A percentile compares a stretch with the other conserved stretches of the same genome.
These are phyloP conservation scores for Penicillium roqueforti DNA, from an alignment of 495 filamentous ascomycete species.

Conservation along the genomic window DNA sequence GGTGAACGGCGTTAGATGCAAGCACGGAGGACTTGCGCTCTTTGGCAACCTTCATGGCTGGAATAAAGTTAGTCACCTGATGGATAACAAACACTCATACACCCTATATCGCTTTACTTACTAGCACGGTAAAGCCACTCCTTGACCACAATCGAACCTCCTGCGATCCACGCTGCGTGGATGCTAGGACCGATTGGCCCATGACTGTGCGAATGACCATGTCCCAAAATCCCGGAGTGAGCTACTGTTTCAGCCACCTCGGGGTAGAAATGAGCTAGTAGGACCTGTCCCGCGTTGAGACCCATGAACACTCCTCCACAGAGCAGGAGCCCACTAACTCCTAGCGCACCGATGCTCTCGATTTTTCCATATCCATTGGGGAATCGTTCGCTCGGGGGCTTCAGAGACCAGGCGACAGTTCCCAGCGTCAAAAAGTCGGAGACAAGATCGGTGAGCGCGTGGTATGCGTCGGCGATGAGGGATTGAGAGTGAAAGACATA, in stretches of 20 bases:
- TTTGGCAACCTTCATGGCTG: constrained; percentile 94
- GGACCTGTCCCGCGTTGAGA: constrained; percentile 64
- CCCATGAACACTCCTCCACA: constrained; percentile 89
- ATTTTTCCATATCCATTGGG: constrained; percentile 93
- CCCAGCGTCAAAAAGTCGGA: constrained; percentile 90
- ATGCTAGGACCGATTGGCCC: constrained; percentile 68
- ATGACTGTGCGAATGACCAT: constrained; percentile 60
- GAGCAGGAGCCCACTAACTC: constrained; percentile 84
- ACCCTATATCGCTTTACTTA: constrained; percentile 48
- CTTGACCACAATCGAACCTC: constrained; percentile 82
- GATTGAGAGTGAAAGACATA: constrained; percentile 92
- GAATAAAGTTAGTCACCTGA: constrained; percentile 15
- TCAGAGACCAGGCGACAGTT: constrained; percentile 87
- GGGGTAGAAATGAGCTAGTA: constrained; percentile 77
- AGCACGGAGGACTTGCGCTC: constrained; percentile 93
- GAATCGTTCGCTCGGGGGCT: constrained; percentile 74
- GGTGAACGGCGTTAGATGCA: constrained; percentile 94
- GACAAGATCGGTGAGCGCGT: constrained; percentile 89
- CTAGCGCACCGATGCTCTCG: constrained; percentile 90
- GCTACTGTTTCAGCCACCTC: constrained; percentile 61
- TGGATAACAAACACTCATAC: not conserved
- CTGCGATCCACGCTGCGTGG: constrained; percentile 94
- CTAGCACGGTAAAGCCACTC: constrained; percentile 97
- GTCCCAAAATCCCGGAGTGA: constrained; percentile 48
- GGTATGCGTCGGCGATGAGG: constrained; percentile 90